Conservation (phyloP, 257 asterid species). For the Penstemon eatonii region DNA sequence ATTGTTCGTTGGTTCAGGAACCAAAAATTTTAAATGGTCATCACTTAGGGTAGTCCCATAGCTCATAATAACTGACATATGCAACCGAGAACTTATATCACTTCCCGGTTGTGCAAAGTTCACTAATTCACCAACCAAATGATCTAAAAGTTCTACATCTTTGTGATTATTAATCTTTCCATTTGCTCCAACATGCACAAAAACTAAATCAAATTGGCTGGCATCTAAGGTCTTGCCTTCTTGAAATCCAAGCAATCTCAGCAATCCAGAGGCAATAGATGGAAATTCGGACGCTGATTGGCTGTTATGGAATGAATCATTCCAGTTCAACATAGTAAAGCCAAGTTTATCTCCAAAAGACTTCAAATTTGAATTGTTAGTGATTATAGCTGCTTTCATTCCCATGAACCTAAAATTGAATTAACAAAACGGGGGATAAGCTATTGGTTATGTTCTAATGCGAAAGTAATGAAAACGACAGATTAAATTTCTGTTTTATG, state of each 20-base stretch:
- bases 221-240: constrained; percentile 53
- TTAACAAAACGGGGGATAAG: neutral
- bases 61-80: constrained; percentile 69
- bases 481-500: too few species aligned
- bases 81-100: constrained; percentile 63
- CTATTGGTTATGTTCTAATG: neutral
- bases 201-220: constrained; percentile 56
- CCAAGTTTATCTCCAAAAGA: constrained; percentile 59
- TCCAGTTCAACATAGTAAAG: constrained; percentile 43
- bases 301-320: constrained; percentile 33
- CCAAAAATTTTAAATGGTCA: constrained; percentile 37
- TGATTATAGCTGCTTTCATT: constrained; percentile 71
- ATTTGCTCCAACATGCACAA: constrained; percentile 61
- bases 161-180: constrained; percentile 37
- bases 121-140: constrained; percentile 54
- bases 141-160: constrained; percentile 49
- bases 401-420: constrained; percentile 76
- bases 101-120: constrained; percentile 45
- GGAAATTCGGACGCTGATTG: constrained; percentile 25
- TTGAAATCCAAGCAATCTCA: constrained; percentile 76
- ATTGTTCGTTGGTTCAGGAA: constrained; percentile 33
- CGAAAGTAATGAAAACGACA: neutral
- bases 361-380: constrained; percentile 48
- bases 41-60: constrained; percentile 55
- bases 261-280: constrained; percentile 46